These are phyloP conservation scores for Atkinsonella hypoxylon DNA, from an alignment of 2,329 filamentous ascomycete species.

Conservation along the genomic window DNA sequence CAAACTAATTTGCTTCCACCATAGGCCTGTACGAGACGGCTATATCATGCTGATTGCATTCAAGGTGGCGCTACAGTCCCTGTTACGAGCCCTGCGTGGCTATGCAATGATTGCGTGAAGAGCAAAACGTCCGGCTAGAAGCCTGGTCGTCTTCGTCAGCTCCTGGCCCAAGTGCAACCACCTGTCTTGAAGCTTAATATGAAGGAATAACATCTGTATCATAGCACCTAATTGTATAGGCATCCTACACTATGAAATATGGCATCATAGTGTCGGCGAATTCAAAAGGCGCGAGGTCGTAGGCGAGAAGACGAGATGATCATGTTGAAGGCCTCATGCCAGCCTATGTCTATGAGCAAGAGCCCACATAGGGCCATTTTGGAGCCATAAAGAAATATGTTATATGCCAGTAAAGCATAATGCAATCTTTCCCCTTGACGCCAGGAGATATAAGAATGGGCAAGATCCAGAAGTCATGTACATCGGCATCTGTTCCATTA, in stretches of 20 bases:
- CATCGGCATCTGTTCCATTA: background rate
- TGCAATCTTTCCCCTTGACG: background rate
- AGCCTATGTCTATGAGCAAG: background rate
- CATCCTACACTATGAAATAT: background rate
- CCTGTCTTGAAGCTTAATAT: background rate
- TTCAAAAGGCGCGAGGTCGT: no score
- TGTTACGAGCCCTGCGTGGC: conserved; percentile 26
- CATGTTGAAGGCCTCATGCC: background rate
- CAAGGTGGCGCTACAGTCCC: conserved; percentile 22
- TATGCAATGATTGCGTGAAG: conserved; percentile 30
- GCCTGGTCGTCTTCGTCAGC: background rate
- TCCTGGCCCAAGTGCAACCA: background rate
- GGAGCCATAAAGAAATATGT: background rate
- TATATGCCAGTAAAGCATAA: background rate
- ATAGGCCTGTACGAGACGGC: conserved; percentile 29
- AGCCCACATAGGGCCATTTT: background rate
- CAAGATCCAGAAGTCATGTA: background rate
- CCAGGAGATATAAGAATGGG: background rate
- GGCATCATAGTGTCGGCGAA: background rate
- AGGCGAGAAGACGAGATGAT: no score
- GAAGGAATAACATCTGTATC: background rate
- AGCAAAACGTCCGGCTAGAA: conserved; percentile 14
- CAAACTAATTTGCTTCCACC: background rate
- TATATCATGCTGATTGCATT: conserved; percentile 39
- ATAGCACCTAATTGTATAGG: background rate